A percentile compares a stretch with the other conserved stretches of the same genome.
Conservation (phyloP, 1,284 basidiomycete species). For the Rhodotorula sp. region DNA sequence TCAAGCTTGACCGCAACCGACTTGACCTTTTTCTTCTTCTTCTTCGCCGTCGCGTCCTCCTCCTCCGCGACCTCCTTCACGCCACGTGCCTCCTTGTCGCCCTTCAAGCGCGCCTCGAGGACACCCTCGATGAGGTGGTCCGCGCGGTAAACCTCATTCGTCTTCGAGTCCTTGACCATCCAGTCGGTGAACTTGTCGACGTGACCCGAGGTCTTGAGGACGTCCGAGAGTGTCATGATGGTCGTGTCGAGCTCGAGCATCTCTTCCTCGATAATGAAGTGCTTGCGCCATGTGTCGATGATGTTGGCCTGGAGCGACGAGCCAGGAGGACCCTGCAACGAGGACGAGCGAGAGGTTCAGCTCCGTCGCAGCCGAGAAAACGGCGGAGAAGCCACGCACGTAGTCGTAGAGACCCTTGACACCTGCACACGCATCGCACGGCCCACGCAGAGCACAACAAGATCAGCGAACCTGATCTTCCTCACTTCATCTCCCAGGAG, state of each 20-base stretch:
- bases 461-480: neutral
- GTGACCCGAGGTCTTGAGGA: slow-evolving; percentile 97
- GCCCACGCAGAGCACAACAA: neutral
- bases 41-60: slow-evolving; percentile 70
- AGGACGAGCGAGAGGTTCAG: neutral
- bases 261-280: slow-evolving; percentile 97
- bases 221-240: slow-evolving; percentile 90
- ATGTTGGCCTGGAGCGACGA: slow-evolving; percentile 96
- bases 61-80: slow-evolving; percentile 57
- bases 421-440: slow-evolving; percentile 55
- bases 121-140: slow-evolving; percentile 96
- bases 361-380: neutral
- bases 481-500: neutral
- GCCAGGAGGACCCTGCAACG: slow-evolving; percentile 59
- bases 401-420: slow-evolving; percentile 96
- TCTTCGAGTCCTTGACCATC: slow-evolving; percentile 97
- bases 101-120: slow-evolving; percentile 82
- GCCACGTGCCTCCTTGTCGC: slow-evolving; percentile 90
- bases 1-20: slow-evolving; percentile 71
- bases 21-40: slow-evolving; percentile 80
- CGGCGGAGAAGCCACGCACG: slow-evolving; percentile 46
- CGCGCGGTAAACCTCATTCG: slow-evolving; percentile 92
- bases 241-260: slow-evolving; percentile 99
- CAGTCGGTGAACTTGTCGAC: slow-evolving; percentile 98
- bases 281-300: slow-evolving; percentile 92